Conservation (phyloP, 139 green algal species). For the Deuterostichococcus epilithicus region DNA sequence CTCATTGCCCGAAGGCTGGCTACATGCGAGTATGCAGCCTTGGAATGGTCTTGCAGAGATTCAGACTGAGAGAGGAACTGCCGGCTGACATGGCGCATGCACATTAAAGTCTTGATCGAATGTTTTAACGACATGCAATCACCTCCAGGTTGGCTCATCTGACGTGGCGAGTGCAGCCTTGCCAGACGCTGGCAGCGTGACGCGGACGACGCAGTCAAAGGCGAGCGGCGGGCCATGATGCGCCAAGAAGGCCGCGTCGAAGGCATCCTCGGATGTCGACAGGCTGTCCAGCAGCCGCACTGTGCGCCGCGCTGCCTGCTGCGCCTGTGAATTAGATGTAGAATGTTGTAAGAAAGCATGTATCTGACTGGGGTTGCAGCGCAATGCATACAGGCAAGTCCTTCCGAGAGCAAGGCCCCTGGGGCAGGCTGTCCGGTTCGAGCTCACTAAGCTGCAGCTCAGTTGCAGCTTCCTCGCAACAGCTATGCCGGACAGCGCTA, state of each 20-base stretch:
- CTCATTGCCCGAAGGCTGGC: neutral
- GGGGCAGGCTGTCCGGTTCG: too few relatives aligned
- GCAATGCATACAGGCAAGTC: too few relatives aligned
- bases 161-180: neutral
- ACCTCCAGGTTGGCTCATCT: slow-evolving; percentile 21
- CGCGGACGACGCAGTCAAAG: slow-evolving; percentile 61
- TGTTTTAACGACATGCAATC: too few relatives aligned
- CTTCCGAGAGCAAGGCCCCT: too few relatives aligned
- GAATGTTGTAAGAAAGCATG: too few relatives aligned
- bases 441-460: too few relatives aligned
- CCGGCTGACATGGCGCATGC: too few relatives aligned
- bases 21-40: neutral
- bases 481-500: neutral
- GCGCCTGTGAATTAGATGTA: slow-evolving; percentile 13
- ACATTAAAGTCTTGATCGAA: too few relatives aligned
- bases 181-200: slow-evolving; percentile 22
- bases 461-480: too few relatives aligned
- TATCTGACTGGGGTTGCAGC: too few relatives aligned
- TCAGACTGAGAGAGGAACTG: neutral
- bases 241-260: slow-evolving; percentile 43
- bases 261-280: slow-evolving; percentile 42
- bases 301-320: slow-evolving; percentile 27
- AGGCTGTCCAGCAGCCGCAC: slow-evolving; percentile 39
- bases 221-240: slow-evolving; percentile 8
- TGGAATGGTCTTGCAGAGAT: neutral